Evolutionary conservation across 495 filamentous ascomycete species (phyloP), one percentile per base, ranked within the genome.

Genomic region (Trichocladium uniseriatum): DNA sequence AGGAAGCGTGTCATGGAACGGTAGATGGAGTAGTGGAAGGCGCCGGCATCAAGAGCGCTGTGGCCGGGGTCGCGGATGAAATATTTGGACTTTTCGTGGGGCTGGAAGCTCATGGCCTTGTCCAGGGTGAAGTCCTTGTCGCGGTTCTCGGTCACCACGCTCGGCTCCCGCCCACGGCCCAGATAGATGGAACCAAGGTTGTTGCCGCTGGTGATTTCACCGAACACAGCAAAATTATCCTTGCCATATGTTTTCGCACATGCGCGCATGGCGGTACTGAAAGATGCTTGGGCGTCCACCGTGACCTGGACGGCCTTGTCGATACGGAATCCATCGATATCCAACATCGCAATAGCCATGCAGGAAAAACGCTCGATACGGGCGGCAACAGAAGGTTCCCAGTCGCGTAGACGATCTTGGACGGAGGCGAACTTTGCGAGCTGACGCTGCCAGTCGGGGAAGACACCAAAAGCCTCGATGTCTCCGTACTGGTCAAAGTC

Each of bases 401-500:
- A 87, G 53, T 86, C 83, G 24, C 83, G 79, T 9, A 88, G 69
- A 49, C 83, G 81, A 57, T 88, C 83, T 61, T 88, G 83, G 4
- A 86, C 84, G 31, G 76, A 84, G 27, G 82, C 80, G 59, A 87
- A 87, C 54, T 86, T 87, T 13, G 82, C 75, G 37, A 88, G 68
- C 63, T 87, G 76, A 11, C 64, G 62, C 56, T 83, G 66, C 76
- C 79, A 87, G 54, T 84, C 81, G 2, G 80, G 80, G 44, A 70
- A 83, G 21, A 80, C 77, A 48, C 82, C 82, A 51, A 85, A 84
- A 13, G 82, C 79, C 58, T 81, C 80, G 20, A 77, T 77, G 54
- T 84, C 81, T 36, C 82, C 82, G 47, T 82, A 85, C 61, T 84
- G 73, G 44, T 85, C 83, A 52, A 84, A 86, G 24, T 87, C 83